Evolutionary conservation across 108 stramenopile species (phyloP), one percentile per base, ranked within the genome.

Genomic region (Cyclotella choctawhatcheeana): DNA sequence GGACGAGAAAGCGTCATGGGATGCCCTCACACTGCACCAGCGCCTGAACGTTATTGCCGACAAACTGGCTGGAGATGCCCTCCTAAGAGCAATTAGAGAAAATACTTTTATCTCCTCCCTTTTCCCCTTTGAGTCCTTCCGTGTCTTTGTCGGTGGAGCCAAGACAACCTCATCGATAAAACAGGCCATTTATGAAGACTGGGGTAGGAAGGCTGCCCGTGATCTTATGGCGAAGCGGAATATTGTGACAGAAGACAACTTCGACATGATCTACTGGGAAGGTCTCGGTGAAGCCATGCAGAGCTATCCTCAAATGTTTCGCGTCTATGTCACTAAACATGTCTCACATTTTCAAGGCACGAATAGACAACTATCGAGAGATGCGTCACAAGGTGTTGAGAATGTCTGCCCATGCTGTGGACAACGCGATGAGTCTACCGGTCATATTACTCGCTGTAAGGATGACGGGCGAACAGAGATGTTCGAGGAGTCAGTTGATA

Each of bases 221-320:
- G 4, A 40, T 21, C 12, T 58, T 5, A 45, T 58, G 27, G n/a
- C 16, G 7, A 18, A 20, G 0, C 18, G 53, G 0, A 12, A 33
- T 0, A 56, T 43, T 17, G 37, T 56, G 10, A 2, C 13, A 0
- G 1, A 5, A 3, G 3, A 5, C 6, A 17, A 12, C 33, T 69
- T 69, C 16, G 18, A 37, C 2, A 35, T 43, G 2, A 45, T 69
- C 0, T 13, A 58, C 14, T 69, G 68, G 44, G 55, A 69, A 2
- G 55, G 43, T 6, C 21, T 69, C 14, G 25, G 20, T 0, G 32
- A 44, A 2, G 55, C 56, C 0, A 69, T 56, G 55, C 0, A 27
- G 14, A 13, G 0, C 5, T 58, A 34, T 30, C 68, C 68, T 1
- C 20, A 58, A 44, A 69, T 69, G 55, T 69, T 30, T 13, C 27